These are phyloP conservation scores for Aureobasidium melanogenum DNA, from an alignment of 2,329 filamentous ascomycete genomes.

Conservation along the genomic window DNA sequence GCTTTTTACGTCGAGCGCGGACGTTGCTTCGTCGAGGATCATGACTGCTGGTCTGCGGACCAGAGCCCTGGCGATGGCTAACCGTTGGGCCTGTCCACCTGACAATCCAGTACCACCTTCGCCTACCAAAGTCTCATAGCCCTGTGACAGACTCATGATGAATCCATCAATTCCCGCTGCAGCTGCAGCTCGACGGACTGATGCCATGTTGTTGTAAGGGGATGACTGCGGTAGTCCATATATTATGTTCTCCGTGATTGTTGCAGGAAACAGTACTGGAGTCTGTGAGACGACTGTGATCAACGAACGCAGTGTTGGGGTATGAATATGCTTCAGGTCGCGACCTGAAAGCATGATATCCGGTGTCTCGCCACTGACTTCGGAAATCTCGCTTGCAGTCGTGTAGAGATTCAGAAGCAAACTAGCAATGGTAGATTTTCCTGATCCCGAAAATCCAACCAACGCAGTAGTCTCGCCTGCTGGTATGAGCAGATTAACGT, in stretches of 20 bases:
- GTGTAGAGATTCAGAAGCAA: constrained; percentile 65
- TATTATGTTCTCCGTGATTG: constrained; percentile 69
- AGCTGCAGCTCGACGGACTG: constrained; percentile 42
- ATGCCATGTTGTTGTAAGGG: constrained; percentile 34
- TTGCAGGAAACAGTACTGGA: constrained; percentile 68
- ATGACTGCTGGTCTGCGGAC: constrained; percentile 62
- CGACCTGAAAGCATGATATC: constrained; percentile 51
- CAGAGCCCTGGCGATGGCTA: constrained; percentile 74
- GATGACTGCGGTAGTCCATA: constrained; percentile 61
- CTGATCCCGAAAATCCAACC: constrained; percentile 77
- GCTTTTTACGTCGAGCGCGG: constrained; percentile 63
- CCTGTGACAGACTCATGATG: constrained; percentile 58
- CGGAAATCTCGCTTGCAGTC: constrained; percentile 39
- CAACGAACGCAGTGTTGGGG: constrained; percentile 48
- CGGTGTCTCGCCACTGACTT: constrained; percentile 50
- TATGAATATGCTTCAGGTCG: constrained; percentile 52
- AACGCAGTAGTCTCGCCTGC: constrained; percentile 63
- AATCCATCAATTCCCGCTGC: constrained; percentile 67
- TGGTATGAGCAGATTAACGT: constrained; percentile 57
- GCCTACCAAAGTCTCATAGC: constrained; percentile 66
- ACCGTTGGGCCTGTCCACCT: constrained; percentile 73
- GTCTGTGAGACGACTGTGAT: constrained; percentile 63
- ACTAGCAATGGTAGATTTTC: constrained; percentile 76
- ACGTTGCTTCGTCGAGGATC: constrained; percentile 81
- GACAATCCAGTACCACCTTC: constrained; percentile 66